These are phyloP conservation scores for Zygosaccharomyces sapae DNA, from an alignment of 1,139 yeast genomes.

Conservation along the genomic window DNA sequence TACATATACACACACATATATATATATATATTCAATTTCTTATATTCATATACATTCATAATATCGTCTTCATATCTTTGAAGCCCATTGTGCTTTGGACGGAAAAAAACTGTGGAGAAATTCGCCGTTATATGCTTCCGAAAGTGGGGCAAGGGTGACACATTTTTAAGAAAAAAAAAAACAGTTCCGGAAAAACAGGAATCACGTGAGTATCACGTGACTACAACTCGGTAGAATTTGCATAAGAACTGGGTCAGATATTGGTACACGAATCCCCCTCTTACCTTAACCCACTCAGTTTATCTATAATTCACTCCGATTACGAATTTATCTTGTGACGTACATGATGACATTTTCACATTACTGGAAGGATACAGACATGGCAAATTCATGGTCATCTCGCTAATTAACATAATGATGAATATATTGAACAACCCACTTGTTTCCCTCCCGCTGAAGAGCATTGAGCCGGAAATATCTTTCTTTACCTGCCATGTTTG, in stretches of 20 bases:
- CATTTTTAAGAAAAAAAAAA: no score
- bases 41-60: neutral
- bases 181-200: neutral
- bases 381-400: neutral
- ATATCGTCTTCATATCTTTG: neutral
- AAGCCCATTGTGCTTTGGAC: neutral
- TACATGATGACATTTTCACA: no score
- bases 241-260: no score
- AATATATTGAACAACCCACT: neutral
- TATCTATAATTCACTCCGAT: no score
- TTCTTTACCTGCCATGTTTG: constrained; percentile 13
- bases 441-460: neutral
- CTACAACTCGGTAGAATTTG: no score
- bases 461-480: neutral
- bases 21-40: no score
- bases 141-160: neutral
- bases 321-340: no score
- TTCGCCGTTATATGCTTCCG: neutral
- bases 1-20: no score
- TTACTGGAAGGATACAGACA: no score
- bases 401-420: neutral
- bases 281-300: no score
- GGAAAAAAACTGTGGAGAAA: neutral
- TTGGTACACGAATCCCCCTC: no score
- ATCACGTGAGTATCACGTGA: neutral